These are phyloP conservation scores for Coemansia sp. DNA, from an alignment of 192 early-diverging fungal species.

Conservation along the genomic window DNA sequence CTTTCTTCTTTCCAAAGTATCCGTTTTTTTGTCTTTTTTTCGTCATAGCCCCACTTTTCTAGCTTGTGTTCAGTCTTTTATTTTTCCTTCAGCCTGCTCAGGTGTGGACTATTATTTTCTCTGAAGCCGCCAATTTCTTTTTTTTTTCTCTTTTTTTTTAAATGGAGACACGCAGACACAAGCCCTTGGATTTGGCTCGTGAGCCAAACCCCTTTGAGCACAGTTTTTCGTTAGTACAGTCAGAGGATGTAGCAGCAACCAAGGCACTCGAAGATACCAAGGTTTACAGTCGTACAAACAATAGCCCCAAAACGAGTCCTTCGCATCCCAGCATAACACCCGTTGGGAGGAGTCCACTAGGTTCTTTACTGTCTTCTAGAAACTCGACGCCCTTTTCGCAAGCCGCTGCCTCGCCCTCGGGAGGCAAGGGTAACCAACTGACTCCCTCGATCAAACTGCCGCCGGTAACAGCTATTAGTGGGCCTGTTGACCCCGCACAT, in stretches of 20 bases:
- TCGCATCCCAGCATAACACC: background rate
- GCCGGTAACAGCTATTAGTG: constrained; percentile 67
- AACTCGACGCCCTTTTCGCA: background rate
- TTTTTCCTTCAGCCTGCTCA: background rate
- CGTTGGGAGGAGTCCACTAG: background rate
- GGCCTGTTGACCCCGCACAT: constrained; percentile 51
- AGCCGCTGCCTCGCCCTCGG: background rate
- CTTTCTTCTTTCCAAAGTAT: background rate
- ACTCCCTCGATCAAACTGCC: constrained; percentile 63
- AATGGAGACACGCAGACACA: constrained; percentile 41
- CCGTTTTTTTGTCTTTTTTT: background rate
- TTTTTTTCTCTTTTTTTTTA: constrained; percentile 3
- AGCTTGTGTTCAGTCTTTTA: background rate
- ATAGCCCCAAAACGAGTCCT: background rate
- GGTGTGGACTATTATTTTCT: background rate
- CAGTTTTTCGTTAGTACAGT: constrained; percentile 64
- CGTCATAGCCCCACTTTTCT: constrained; percentile 2
- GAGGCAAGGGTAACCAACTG: background rate
- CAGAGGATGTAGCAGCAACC: constrained; percentile 13
- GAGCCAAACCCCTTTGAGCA: constrained; percentile 92
- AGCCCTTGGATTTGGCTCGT: constrained; percentile 67
- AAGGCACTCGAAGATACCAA: background rate
- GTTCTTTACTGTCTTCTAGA: background rate
- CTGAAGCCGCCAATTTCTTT: background rate
- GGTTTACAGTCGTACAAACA: background rate